Evolutionary conservation across 1,284 basidiomycete species (phyloP).

Genomic region (Ceraceosorus guamensis): DNA sequence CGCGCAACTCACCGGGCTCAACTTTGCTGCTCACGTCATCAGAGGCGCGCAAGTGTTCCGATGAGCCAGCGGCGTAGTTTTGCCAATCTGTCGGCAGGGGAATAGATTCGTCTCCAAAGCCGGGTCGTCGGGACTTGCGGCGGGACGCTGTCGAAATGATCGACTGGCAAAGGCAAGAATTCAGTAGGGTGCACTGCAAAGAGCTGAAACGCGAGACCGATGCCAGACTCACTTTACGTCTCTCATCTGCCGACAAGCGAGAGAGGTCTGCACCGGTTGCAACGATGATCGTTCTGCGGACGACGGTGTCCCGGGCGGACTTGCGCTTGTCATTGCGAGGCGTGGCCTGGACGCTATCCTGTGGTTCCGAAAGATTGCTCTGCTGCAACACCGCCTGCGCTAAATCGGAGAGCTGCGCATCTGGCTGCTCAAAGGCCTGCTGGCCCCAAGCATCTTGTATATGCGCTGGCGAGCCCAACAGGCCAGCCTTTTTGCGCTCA

Average conservation of each 20-base stretch:
- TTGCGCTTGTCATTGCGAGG: conserved; percentile 21
- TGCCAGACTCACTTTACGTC: conserved; percentile 11
- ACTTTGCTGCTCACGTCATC: not conserved
- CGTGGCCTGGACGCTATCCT: no score
- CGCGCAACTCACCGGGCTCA: not conserved
- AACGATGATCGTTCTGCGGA: conserved; percentile 39
- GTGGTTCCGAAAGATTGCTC: no score
- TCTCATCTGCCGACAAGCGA: no score
- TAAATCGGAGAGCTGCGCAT: no score
- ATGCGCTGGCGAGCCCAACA: conserved; percentile 9
- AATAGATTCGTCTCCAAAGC: not conserved
- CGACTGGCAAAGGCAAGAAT: not conserved
- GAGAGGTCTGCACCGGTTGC: conserved; percentile 17
- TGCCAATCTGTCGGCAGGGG: not conserved
- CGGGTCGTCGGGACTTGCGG: conserved; percentile 18
- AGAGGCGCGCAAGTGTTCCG: not conserved
- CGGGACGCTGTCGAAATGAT: conserved; percentile 12
- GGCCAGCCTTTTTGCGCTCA: not conserved
- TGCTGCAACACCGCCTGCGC: no score
- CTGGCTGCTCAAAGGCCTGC: not conserved
- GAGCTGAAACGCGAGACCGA: not conserved
- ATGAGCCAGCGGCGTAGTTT: not conserved
- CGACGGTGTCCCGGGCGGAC: conserved; percentile 32
- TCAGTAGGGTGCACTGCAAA: not conserved
- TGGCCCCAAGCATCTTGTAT: conserved; percentile 6